Percentiles rank a stretch among this genome's conserved stretches.
These are phyloP conservation scores for Trichophyton benhamiae DNA, from an alignment of 2,329 filamentous ascomycete species.

Conservation along the genomic window DNA sequence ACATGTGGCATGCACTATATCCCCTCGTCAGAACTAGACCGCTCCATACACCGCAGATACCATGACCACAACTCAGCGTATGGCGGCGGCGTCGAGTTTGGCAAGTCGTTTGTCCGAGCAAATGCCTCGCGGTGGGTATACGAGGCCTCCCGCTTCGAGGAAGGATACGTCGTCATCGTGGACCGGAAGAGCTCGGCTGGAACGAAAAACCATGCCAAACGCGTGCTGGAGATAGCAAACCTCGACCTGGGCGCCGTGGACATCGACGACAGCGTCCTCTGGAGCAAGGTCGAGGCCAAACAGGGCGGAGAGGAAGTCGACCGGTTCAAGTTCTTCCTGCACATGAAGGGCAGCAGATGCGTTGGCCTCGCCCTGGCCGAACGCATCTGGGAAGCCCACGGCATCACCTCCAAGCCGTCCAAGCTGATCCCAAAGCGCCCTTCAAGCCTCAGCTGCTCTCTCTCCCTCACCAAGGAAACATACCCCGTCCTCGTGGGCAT, in stretches of 20 bases:
- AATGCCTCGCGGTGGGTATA: conserved; percentile 41
- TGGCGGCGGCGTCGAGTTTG: conserved; percentile 48
- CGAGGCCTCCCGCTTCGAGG: conserved; percentile 37
- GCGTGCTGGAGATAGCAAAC: conserved; percentile 50
- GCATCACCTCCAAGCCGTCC: conserved; percentile 12
- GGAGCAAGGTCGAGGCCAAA: conserved; percentile 37
- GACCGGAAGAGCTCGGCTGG: conserved; percentile 42
- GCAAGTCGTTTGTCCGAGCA: conserved; percentile 44
- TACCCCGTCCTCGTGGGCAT: conserved; percentile 46
- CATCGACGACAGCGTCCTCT: conserved; percentile 46
- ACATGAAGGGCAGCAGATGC: conserved; percentile 49
- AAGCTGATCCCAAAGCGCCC: conserved; percentile 13
- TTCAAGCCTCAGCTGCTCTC: conserved; percentile 26
- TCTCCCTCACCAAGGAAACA: conserved; percentile 34
- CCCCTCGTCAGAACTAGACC: conserved; percentile 49
- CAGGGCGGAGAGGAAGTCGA: conserved; percentile 29
- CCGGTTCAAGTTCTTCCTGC: conserved; percentile 50
- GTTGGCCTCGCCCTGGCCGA: conserved; percentile 51
- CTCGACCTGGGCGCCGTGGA: conserved; percentile 49
- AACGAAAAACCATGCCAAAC: conserved; percentile 41
- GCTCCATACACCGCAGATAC: conserved; percentile 51
- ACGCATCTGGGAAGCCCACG: conserved; percentile 45
- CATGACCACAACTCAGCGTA: conserved; percentile 47
- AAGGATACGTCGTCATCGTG: conserved; percentile 46
- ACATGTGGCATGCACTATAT: conserved; percentile 56